phyloP scores from a whole-genome alignment of 1,139 yeast species.

The Diutina mesorugosa region DNA sequence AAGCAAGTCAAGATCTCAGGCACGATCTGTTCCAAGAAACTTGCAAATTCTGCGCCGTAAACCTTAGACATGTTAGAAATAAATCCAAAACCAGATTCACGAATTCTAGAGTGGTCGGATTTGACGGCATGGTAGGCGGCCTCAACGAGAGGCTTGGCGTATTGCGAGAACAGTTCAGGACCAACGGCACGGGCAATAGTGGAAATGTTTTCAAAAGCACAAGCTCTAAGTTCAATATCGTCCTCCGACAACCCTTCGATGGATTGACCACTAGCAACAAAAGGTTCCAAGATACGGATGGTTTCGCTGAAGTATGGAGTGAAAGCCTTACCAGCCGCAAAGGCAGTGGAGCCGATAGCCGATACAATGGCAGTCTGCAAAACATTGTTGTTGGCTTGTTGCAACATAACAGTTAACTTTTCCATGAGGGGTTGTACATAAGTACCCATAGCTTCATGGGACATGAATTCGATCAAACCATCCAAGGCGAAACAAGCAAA shows the following conservation, averaged over 20 bases:
- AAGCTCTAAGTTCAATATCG: conserved; percentile 78
- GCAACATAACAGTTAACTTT: conserved; percentile 74
- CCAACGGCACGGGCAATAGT: conserved; percentile 97
- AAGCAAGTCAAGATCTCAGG: conserved; percentile 79
- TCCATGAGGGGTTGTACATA: conserved; percentile 86
- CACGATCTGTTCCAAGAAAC: conserved; percentile 69
- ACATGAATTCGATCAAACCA: conserved; percentile 83
- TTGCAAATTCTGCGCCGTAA: conserved; percentile 80
- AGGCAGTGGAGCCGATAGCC: conserved; percentile 95
- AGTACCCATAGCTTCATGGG: conserved; percentile 69
- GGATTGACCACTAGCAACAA: conserved; percentile 47
- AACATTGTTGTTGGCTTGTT: conserved; percentile 47
- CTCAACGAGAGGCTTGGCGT: conserved; percentile 79
- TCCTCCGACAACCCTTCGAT: conserved; percentile 66
- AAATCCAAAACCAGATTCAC: conserved; percentile 94
- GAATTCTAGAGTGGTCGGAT: conserved; percentile 70
- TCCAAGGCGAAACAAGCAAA: conserved; percentile 88
- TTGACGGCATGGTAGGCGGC: conserved; percentile 75
- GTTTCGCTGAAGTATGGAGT: conserved; percentile 78
- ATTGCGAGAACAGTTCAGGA: conserved; percentile 71
- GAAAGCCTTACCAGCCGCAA: conserved; percentile 83
- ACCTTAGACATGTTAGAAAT: conserved; percentile 92
- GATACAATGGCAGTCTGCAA: conserved; percentile 85
- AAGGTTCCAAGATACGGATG: conserved; percentile 70
- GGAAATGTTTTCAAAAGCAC: conserved; percentile 85